Conservation (phyloP, 2,329 filamentous ascomycete genomes). For the Diplodia mutila region DNA sequence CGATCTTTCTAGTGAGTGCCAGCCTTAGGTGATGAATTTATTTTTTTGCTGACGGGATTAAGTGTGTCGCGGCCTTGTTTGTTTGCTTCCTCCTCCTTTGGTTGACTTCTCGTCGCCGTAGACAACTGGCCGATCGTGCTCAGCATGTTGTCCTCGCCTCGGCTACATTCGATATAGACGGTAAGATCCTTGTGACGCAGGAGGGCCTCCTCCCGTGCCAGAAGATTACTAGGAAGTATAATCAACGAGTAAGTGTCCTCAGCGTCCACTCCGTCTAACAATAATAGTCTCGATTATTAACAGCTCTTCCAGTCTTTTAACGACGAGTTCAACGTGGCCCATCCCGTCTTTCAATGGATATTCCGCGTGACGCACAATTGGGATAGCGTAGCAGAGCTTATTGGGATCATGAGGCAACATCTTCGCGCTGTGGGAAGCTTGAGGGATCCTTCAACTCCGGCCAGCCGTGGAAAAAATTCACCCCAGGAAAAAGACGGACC, state of each 20-base stretch:
- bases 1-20: conserved; percentile 67
- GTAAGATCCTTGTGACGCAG: conserved; percentile 69
- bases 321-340: conserved; percentile 75
- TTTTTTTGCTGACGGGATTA: conserved; percentile 2
- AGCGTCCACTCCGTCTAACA: background rate
- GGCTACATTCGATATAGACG: conserved; percentile 69
- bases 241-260: conserved; percentile 24
- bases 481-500: conserved; percentile 49
- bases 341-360: conserved; percentile 86
- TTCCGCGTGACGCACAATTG: conserved; percentile 81
- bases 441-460: conserved; percentile 37
- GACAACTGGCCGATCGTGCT: conserved; percentile 48
- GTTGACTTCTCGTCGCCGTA: conserved; percentile 44
- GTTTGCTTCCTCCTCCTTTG: conserved; percentile 39
- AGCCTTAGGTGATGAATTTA: no score
- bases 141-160: conserved; percentile 60
- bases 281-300: background rate
- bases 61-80: conserved; percentile 46
- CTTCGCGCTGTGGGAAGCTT: conserved; percentile 56
- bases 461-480: conserved; percentile 30
- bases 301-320: conserved; percentile 57
- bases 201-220: conserved; percentile 71
- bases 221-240: conserved; percentile 70
- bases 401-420: conserved; percentile 74
- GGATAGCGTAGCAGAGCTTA: conserved; percentile 67